Base-by-base conservation (phyloP, 352 stramenopile species). In the Phytophthora agathidicida region DNA sequence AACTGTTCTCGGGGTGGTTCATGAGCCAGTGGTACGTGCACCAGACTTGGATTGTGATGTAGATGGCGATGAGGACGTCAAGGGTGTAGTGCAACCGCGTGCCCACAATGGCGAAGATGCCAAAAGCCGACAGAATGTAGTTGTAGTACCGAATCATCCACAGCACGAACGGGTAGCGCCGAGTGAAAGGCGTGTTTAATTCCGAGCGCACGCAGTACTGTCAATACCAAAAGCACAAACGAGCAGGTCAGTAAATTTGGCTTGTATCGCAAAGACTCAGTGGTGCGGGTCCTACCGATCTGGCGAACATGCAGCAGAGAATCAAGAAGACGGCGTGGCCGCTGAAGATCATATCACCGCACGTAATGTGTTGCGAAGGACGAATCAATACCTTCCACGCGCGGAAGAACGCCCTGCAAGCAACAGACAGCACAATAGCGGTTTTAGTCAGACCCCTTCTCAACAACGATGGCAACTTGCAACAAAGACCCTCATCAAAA, bases 341-440 rank as follows among this genome's bases (percentile, higher is more conserved):
- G 58, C 86, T 95, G 67, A 95, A 95, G 67, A 95, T 80, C 86
- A 95, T 95, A 46, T 95, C 86, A 58, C 86, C 86, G 57, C 86
- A 95, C 10, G 86, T 95, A 57, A 95, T 95, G 67, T 95, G 80
- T 62, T 94, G 78, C 37, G 86, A 91, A 27, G 86, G 86, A 31
- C 81, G 70, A 31, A 90, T 80, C 54, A 95, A 77, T 28, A 95
- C 86, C 56, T 95, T 94, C 70, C 74, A 89, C 10, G 86, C 86
- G 41, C 86, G 86, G 19, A 73, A 66, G 53, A 94, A 89, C 7
- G 86, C 86, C 33, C 85, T 94, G 49, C 5, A 71, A 53, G 2
- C 22, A 42, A 45, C 22, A 44, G 13, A 52, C 16, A 17, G n/a
- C 20, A 46, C 14, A 46, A 23, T 13, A 32, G 17, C 6, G 5